These are phyloP conservation scores for Desmodesmus armatus DNA, from an alignment of 139 green algal genomes.

Conservation along the genomic window DNA sequence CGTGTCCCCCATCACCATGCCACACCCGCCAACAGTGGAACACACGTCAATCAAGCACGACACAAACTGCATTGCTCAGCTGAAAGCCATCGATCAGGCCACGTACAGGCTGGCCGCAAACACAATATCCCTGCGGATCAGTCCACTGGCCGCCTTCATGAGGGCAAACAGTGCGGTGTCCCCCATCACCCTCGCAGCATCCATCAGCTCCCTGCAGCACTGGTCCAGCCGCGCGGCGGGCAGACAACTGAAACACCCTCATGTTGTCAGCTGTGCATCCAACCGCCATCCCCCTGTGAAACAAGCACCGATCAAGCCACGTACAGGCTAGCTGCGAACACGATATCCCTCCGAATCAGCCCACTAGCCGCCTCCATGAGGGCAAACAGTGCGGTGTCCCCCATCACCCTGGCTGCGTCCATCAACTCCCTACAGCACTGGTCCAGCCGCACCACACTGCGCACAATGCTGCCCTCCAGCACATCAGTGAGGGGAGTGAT, in stretches of 20 bases:
- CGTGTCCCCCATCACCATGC: neutral
- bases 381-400: constrained; percentile 89
- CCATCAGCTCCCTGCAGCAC: constrained; percentile 61
- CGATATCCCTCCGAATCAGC: constrained; percentile 95
- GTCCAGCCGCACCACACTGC: constrained; percentile 87
- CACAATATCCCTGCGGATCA: constrained; percentile 97
- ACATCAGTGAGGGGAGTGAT: constrained; percentile 93
- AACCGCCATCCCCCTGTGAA: too few relatives aligned
- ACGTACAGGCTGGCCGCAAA: constrained; percentile 97
- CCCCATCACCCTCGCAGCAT: constrained; percentile 95
- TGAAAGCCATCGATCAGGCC: constrained; percentile 49
- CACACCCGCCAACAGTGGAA: neutral
- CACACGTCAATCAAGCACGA: neutral
- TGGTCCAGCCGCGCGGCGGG: constrained; percentile 54
- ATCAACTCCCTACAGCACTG: constrained; percentile 60
- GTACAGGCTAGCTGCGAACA: constrained; percentile 96
- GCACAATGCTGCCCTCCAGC: constrained; percentile 95
- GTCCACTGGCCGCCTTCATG: constrained; percentile 88
- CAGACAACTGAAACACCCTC: neutral
- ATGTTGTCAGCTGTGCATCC: too few relatives aligned
- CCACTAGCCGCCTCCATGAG: constrained; percentile 91
- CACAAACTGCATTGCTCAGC: too few relatives aligned
- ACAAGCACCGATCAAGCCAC: constrained; percentile 82
- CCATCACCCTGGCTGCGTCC: constrained; percentile 95
- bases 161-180: constrained; percentile 90